Conservation (phyloP, 177 flowering plant species). For the Vitis hybrid region DNA sequence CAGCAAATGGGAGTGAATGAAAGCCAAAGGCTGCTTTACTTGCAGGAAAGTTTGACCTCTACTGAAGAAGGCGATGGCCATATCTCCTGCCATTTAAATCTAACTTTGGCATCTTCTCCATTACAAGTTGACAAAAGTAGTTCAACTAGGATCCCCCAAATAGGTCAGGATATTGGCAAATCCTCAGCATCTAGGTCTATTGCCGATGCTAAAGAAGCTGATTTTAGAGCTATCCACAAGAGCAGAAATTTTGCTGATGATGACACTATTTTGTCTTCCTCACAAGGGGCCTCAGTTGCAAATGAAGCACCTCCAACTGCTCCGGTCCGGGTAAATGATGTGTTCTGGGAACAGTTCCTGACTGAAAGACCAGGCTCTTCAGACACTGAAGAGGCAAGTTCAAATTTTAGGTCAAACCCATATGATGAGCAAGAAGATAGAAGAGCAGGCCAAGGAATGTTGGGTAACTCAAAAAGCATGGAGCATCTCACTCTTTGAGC, state of each 20-base stretch:
- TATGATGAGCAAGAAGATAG: slow-evolving; percentile 62
- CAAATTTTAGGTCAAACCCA: slow-evolving; percentile 39
- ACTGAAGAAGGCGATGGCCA: slow-evolving; percentile 62
- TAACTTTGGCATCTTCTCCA: slow-evolving; percentile 74
- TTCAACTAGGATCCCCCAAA: slow-evolving; percentile 23
- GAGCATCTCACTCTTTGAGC: slow-evolving; percentile 65
- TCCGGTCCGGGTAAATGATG: slow-evolving; percentile 73
- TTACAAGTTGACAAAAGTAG: slow-evolving; percentile 38
- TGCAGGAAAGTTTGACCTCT: slow-evolving; percentile 31
- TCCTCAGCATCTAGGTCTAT: slow-evolving; percentile 30
- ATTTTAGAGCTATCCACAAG: slow-evolving; percentile 15
- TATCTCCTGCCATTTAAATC: slow-evolving; percentile 71
- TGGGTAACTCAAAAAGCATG: slow-evolving; percentile 41
- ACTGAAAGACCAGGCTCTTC: slow-evolving; percentile 89
- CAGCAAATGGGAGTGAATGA: slow-evolving; percentile 31
- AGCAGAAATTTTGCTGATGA: slow-evolving; percentile 22
- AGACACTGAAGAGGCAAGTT: slow-evolving; percentile 86
- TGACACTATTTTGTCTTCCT: slow-evolving; percentile 29
- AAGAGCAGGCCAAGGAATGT: slow-evolving; percentile 35
- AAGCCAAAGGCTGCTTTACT: slow-evolving; percentile 24
- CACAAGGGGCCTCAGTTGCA: slow-evolving; percentile 31
- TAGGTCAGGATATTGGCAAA: slow-evolving; percentile 27
- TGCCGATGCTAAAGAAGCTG: slow-evolving; percentile 32
- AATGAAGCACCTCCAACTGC: slow-evolving; percentile 39
- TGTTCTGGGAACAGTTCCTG: slow-evolving; percentile 94